Conservation (phyloP, 495 filamentous ascomycete species). For the Aspergillus avenaceus region DNA sequence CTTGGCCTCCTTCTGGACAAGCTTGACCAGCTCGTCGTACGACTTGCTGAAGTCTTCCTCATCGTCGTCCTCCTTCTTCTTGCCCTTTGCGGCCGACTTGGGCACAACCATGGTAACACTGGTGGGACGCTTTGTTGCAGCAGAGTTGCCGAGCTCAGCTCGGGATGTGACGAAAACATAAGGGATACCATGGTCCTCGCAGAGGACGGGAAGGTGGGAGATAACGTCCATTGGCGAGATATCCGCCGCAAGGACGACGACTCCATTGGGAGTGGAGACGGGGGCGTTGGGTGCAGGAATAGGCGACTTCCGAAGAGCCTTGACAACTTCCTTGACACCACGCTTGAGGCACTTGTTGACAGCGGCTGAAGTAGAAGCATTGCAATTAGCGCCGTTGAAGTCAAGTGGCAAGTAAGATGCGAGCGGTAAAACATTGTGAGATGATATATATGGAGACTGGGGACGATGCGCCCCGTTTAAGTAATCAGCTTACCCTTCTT, state of each 20-base stretch:
- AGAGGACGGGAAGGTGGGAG: constrained; percentile 92
- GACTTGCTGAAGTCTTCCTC: constrained; percentile 67
- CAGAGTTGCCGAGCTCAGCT: constrained; percentile 86
- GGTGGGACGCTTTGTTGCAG: constrained; percentile 89
- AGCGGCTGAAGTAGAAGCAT: constrained; percentile 55
- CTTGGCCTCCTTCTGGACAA: constrained; percentile 65
- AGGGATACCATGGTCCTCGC: constrained; percentile 93
- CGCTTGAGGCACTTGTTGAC: constrained; percentile 92
- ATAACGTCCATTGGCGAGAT: constrained; percentile 98
- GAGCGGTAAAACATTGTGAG: too few species aligned
- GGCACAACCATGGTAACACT: constrained; percentile 82
- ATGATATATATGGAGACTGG: too few species aligned
- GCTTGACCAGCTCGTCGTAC: constrained; percentile 68
- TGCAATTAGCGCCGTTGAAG: constrained; percentile 15
- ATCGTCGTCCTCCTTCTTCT: constrained; percentile 47
- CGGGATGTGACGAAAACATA: constrained; percentile 88
- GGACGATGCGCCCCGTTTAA: too few species aligned
- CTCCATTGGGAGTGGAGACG: constrained; percentile 53
- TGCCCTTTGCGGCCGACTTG: constrained; percentile 51
- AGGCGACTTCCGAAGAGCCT: constrained; percentile 86
- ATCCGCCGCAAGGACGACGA: constrained; percentile 91
- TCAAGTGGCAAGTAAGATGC: not conserved
- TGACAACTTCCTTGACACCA: constrained; percentile 97
- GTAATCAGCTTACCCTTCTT: constrained; percentile 94
- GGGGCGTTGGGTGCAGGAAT: constrained; percentile 48